Evolutionary conservation across 305 asterid species (phyloP).

Genomic region (Galium porrigens): DNA sequence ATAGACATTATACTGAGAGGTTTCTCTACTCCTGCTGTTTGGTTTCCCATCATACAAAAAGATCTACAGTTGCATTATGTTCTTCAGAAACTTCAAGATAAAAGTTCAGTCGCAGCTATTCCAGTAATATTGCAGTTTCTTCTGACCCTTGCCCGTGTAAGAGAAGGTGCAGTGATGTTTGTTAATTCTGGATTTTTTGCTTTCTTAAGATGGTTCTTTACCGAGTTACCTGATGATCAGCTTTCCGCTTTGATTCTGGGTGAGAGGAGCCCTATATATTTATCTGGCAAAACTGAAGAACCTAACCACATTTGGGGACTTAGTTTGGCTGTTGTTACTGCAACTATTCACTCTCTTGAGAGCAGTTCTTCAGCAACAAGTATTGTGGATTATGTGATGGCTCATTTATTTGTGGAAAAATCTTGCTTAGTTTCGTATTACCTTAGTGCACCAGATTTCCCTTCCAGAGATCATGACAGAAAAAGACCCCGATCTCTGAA

Average conservation of each 20-base stretch:
- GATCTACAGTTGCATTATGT: constrained; percentile 51
- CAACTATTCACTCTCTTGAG: constrained; percentile 65
- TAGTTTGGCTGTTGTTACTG: constrained; percentile 66
- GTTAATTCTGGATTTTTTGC: constrained; percentile 56
- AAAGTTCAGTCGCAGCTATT: constrained; percentile 23
- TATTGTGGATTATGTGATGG: constrained; percentile 60
- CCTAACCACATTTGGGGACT: constrained; percentile 72
- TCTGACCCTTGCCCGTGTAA: constrained; percentile 58
- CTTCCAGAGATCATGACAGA: constrained; percentile 49
- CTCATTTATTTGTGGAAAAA: constrained; percentile 63
- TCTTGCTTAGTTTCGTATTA: constrained; percentile 48
- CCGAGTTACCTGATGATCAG: constrained; percentile 36
- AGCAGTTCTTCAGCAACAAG: constrained; percentile 30
- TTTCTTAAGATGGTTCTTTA: constrained; percentile 41
- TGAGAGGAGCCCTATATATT: constrained; percentile 30
- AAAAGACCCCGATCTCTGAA: constrained; percentile 66
- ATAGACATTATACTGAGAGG: constrained; percentile 51
- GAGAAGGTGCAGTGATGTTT: constrained; percentile 77
- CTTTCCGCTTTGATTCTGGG: constrained; percentile 32
- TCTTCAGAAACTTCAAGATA: constrained; percentile 58
- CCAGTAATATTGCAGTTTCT: constrained; percentile 52
- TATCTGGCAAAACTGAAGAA: constrained; percentile 34
- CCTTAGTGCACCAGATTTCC: constrained; percentile 73
- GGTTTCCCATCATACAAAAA: constrained; percentile 64
- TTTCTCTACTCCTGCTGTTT: constrained; percentile 47